Evolutionary conservation across 225 moss, liverwort and hornwort species (phyloP), one percentile per base, ranked within the genome.

Genomic region (Rhytidiadelphus loreus): DNA sequence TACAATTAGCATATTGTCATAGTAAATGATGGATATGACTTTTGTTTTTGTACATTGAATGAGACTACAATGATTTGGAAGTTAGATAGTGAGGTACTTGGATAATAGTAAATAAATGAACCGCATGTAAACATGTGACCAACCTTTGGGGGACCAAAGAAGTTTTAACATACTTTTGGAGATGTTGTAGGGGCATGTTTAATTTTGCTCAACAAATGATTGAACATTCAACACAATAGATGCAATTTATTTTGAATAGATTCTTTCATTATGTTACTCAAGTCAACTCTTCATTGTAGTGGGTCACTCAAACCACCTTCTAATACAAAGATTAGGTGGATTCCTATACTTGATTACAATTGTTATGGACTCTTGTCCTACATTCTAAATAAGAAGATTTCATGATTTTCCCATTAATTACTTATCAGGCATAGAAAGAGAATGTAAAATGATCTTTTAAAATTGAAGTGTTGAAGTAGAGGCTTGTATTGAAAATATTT

Each of bases 401-500:
- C 4, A 73, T 9, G 6, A 48, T 29, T 73, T 2, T 29, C 1
- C 6, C 4, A 46, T 29, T 30, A 30, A 44, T 6, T 72, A 28
- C 17, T 9, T 44, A 17, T 0, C 2, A 1, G 1, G 10, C 6
- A 9, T 0, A 17, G 1, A 17, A 28, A 17, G 10, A 17, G 0
- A 30, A 30, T 73, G 11, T 46, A 11, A 18, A 19, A 46, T 1
- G 12, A 44, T 73, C 2, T 1, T 44, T 44, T 72, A 2, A 29
- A 72, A 72, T 71, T 22, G 8, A 8, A 41, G 15, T 28, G 1
- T 71, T 44, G 9, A 71, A 28, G 10, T 44, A 44, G 15, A 43
- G 3, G 8, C 28, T 44, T 44, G 16, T 0, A 0, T 28, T 28
- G 16, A 43, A 71, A 5, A 28, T 72, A 72, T 11, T 43, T 5